Evolutionary conservation across 2,329 filamentous ascomycete species (phyloP).

Genomic region (Hortaea sp.): DNA sequence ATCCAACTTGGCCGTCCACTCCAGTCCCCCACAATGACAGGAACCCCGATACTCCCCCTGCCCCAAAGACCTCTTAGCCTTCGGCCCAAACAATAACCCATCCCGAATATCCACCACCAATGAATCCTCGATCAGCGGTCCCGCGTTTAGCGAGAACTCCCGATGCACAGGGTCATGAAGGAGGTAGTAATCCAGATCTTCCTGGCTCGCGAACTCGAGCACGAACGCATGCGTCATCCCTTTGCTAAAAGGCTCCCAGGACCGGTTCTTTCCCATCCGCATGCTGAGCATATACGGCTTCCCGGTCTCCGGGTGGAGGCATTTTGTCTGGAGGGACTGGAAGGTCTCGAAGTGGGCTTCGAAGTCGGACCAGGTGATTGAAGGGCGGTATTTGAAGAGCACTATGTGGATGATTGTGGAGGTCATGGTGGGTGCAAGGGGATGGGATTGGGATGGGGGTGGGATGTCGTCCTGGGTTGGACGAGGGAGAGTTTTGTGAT

Average conservation of each 20-base stretch:
- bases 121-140: slow-evolving; percentile 23
- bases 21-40: slow-evolving; percentile 25
- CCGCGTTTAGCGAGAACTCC: slow-evolving; percentile 20
- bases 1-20: slow-evolving; percentile 16
- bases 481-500: too few species aligned
- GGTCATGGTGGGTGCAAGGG: slow-evolving; percentile 2
- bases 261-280: slow-evolving; percentile 25
- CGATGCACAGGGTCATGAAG: slow-evolving; percentile 23
- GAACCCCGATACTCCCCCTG: slow-evolving; percentile 13
- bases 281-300: slow-evolving; percentile 24
- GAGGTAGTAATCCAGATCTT: slow-evolving; percentile 26
- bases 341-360: slow-evolving; percentile 25
- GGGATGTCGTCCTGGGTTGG: background rate
- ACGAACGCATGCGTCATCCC: slow-evolving; percentile 28
- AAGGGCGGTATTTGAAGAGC: slow-evolving; percentile 25
- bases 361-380: slow-evolving; percentile 24
- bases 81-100: slow-evolving; percentile 22
- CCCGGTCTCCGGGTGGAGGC: slow-evolving; percentile 16
- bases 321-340: slow-evolving; percentile 17
- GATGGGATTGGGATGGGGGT: background rate
- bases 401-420: slow-evolving; percentile 26
- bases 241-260: slow-evolving; percentile 24
- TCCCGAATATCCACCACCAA: slow-evolving; percentile 26
- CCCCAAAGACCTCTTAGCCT: slow-evolving; percentile 13
- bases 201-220: slow-evolving; percentile 25